Conservation (phyloP, 768 basidiomycete species). For the Mycena metata region DNA sequence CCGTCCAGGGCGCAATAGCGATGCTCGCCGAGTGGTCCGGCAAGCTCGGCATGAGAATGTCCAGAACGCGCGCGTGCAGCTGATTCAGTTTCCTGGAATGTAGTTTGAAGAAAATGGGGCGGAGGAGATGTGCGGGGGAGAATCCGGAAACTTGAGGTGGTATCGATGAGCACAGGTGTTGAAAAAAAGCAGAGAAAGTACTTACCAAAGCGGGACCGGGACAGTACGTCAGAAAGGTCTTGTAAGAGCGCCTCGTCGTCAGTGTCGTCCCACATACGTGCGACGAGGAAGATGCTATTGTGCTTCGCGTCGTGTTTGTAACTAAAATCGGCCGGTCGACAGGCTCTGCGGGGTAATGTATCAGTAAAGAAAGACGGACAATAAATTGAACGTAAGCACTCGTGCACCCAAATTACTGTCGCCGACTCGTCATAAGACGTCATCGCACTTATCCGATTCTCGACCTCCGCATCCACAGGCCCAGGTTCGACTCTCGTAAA, state of each 20-base stretch:
- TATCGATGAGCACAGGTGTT: not conserved
- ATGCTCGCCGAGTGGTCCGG: slow-evolving; percentile 54
- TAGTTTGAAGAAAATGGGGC: slow-evolving; percentile 64
- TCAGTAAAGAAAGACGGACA: slow-evolving; percentile 6
- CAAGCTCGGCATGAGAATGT: slow-evolving; percentile 50
- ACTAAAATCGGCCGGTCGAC: slow-evolving; percentile 79
- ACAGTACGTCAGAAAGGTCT: slow-evolving; percentile 49
- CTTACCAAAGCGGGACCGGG: slow-evolving; percentile 50
- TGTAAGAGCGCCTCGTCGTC: slow-evolving; percentile 52
- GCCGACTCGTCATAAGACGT: slow-evolving; percentile 68
- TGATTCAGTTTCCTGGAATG: slow-evolving; percentile 50
- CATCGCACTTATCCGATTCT: slow-evolving; percentile 72
- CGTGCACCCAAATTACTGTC: slow-evolving; percentile 78
- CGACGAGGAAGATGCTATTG: slow-evolving; percentile 66
- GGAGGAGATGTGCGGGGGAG: slow-evolving; percentile 64
- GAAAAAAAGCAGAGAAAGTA: not conserved
- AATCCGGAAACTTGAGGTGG: slow-evolving; percentile 52
- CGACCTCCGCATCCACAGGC: slow-evolving; percentile 58
- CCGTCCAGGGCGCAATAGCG: slow-evolving; percentile 45
- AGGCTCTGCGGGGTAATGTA: slow-evolving; percentile 55
- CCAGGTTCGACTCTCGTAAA: slow-evolving; percentile 64
- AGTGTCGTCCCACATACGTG: slow-evolving; percentile 65
- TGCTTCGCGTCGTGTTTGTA: slow-evolving; percentile 85
- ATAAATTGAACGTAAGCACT: slow-evolving; percentile 56
- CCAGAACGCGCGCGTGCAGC: slow-evolving; percentile 60